Evolutionary conservation across 805 yeast genomes (phyloP), one percentile per base, ranked within the genome.

Genomic region (Grigorovia humatica): DNA sequence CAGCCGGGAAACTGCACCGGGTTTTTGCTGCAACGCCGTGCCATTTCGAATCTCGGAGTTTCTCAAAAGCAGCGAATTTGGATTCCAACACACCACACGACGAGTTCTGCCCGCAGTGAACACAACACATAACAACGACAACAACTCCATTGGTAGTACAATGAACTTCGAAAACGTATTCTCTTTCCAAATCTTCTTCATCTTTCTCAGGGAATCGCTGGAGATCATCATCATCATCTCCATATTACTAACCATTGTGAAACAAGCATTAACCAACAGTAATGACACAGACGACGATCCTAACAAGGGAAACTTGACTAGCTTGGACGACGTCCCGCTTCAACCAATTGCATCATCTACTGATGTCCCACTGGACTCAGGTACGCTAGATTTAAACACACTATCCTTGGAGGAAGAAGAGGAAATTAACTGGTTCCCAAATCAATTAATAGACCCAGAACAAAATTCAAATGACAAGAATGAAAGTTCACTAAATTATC

Each of bases 151-250:
- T 23, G 27, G 6, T 6, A 23, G 9, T 32, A 17, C 18, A 38
- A 13, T 66, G 64, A 53, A 51, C 2, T 61, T 71, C 44, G 80
- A 75, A 46, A 74, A 78, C 46, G 72, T 74, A 51, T 85, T 85
- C 66, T 83, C 88, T 2, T 78, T 83, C 48, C 88, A 84, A 68
- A 81, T 83, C 38, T 85, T 83, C 62, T 81, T 85, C 63, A 85
- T 85, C 49, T 81, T 84, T 40, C 65, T 85, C 27, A 71, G 93
- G 59, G 93, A 85, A 62, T 82, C 90, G 0, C 63, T 85, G 49
- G 93, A 85, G 67, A 81, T 82, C 63, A 84, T 86, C n/a, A 78
- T 85, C 52, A 85, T 85, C 54, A 77, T 85, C 2, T 82, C 90
- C 1, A 88, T 85, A 29, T 69, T 85, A 18, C 69, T 85, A n/a